phyloP scores from a whole-genome alignment of 768 basidiomycete genomes.

The Leccinum barrowsii region DNA sequence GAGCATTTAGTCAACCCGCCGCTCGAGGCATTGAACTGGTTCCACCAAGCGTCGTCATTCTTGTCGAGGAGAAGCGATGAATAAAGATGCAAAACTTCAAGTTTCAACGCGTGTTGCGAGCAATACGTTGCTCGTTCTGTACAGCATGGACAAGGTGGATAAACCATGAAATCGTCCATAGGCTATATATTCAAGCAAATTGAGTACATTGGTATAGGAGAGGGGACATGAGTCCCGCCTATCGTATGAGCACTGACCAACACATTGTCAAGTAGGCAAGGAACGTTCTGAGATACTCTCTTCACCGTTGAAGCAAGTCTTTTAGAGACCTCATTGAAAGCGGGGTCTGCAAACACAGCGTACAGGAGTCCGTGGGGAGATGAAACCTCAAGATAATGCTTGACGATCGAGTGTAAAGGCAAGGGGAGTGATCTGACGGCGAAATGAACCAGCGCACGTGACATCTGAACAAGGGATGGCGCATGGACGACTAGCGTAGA shows the following conservation, averaged over 20 bases:
- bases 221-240: constrained; percentile 14
- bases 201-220: constrained; percentile 18
- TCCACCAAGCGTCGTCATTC: constrained; percentile 15
- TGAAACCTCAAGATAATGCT: constrained; percentile 20
- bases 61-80: constrained; percentile 39
- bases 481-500: constrained; percentile 41
- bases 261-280: constrained; percentile 13
- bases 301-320: constrained; percentile 15
- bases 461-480: constrained; percentile 27
- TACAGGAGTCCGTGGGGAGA: constrained; percentile 11
- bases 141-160: constrained; percentile 31
- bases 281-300: constrained; percentile 2
- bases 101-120: constrained; percentile 32
- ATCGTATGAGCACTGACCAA: constrained; percentile 28
- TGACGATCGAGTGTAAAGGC: constrained; percentile 14
- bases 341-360: constrained; percentile 18
- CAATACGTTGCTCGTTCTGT: constrained; percentile 21
- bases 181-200: constrained; percentile 38
- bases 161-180: constrained; percentile 47
- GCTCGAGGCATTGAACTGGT: constrained; percentile 1
- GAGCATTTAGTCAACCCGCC: constrained; percentile 6
- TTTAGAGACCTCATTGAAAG: constrained; percentile 11
- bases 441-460: constrained; percentile 27
- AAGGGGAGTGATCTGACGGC: constrained; percentile 20
- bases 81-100: constrained; percentile 42